A percentile compares a stretch with the other conserved stretches of the same genome.
Evolutionary conservation across 2,329 filamentous ascomycete genomes (phyloP).

Genomic region (Botrytis pseudocinerea): DNA sequence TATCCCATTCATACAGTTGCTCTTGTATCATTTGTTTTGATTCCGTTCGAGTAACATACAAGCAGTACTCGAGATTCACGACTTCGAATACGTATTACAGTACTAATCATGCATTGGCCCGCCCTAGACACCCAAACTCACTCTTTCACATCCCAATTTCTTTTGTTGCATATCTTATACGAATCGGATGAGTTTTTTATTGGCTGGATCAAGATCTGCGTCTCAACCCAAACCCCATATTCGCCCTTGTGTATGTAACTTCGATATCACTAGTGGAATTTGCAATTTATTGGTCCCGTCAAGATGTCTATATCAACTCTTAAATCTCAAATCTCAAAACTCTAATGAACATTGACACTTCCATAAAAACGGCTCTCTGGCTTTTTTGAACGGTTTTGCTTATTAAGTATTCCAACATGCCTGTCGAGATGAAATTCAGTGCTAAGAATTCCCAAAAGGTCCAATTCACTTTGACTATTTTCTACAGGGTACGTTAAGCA

Average conservation of each 20-base stretch:
- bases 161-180: not conserved
- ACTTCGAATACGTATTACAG: not conserved
- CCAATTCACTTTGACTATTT: not conserved
- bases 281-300: not conserved
- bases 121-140: not conserved
- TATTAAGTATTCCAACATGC: not conserved
- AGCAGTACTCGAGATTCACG: not conserved
- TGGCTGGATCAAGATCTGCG: not conserved
- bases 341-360: not conserved
- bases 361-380: not conserved
- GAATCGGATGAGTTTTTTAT: not conserved
- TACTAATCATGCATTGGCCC: not conserved
- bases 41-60: not conserved
- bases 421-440: not conserved
- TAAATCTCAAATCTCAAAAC: not conserved
- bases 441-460: not conserved
- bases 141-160: not conserved
- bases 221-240: not conserved
- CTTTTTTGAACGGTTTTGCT: not conserved
- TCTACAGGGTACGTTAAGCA: not conserved
- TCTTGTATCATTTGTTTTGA: not conserved
- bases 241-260: not conserved
- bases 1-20: not conserved
- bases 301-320: not conserved
- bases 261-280: not conserved